Evolutionary conservation across 306 rosid species (phyloP).

Genomic region (Malus sieversii): DNA sequence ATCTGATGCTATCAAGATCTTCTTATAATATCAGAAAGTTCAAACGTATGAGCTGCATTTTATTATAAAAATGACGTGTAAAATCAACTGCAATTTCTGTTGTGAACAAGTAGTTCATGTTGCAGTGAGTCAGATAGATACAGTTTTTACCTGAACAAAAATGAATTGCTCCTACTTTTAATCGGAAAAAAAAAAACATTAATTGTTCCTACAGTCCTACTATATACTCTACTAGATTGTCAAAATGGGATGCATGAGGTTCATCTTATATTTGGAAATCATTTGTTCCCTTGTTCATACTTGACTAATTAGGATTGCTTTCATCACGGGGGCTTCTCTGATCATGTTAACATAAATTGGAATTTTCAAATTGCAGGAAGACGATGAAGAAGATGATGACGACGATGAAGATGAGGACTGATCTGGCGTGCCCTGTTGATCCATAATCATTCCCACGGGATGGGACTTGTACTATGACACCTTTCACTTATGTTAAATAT

Average conservation of each 20-base stretch:
- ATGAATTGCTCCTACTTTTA: neutral
- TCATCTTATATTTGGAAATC: neutral
- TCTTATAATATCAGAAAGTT: neutral
- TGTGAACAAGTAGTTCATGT: neutral
- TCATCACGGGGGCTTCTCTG: neutral
- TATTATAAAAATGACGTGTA: neutral
- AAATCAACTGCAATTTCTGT: neutral
- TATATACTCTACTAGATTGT: no score
- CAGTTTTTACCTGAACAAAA: neutral
- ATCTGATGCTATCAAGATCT: neutral
- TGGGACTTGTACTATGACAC: neutral
- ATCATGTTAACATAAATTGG: neutral
- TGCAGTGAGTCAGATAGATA: neutral
- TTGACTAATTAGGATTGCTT: neutral
- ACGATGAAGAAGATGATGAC: slow-evolving; percentile 10
- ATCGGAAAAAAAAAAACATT: no score
- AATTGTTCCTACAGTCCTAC: no score
- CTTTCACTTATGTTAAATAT: neutral
- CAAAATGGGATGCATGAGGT: neutral
- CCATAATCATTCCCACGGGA: neutral
- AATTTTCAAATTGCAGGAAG: slow-evolving; percentile 12
- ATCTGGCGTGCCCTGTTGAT: neutral
- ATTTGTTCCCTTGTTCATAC: neutral
- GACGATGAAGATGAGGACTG: slow-evolving; percentile 26
- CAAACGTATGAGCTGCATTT: neutral